phyloP scores from a whole-genome alignment of 2,329 filamentous ascomycete genomes.

The Fusarium duplospermum region DNA sequence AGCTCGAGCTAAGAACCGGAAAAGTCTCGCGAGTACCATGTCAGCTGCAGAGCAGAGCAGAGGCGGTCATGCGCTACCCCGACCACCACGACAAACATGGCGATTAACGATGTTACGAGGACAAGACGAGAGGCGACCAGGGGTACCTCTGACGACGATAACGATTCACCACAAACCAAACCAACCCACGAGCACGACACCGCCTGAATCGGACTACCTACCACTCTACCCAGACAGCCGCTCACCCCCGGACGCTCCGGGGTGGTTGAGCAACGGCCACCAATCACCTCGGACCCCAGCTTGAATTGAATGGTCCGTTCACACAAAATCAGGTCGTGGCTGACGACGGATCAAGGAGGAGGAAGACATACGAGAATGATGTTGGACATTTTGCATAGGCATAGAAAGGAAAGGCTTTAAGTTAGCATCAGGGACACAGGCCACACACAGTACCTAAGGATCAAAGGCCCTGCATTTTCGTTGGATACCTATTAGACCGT shows the following conservation, averaged over 20 bases:
- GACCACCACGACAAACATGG: slow-evolving; percentile 36
- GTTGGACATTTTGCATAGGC: slow-evolving; percentile 40
- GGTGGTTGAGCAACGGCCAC: slow-evolving; percentile 14
- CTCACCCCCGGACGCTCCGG: slow-evolving; percentile 20
- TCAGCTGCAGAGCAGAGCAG: slow-evolving; percentile 29
- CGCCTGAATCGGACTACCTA: slow-evolving; percentile 23
- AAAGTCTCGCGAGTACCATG: slow-evolving; percentile 19
- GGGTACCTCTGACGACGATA: slow-evolving; percentile 42
- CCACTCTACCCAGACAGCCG: slow-evolving; percentile 18
- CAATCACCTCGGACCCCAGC: slow-evolving; percentile 19
- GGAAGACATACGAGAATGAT: slow-evolving; percentile 40
- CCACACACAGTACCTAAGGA: slow-evolving; percentile 23
- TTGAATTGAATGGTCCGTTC: slow-evolving; percentile 13
- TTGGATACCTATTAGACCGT: slow-evolving; percentile 48
- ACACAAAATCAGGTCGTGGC: slow-evolving; percentile 9
- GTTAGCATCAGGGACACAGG: slow-evolving; percentile 31
- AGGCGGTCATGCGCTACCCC: slow-evolving; percentile 25
- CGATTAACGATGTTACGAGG: slow-evolving; percentile 43
- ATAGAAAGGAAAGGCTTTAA: slow-evolving; percentile 20
- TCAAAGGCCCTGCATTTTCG: slow-evolving; percentile 33
- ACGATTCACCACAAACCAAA: slow-evolving; percentile 39
- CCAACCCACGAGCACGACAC: slow-evolving; percentile 37
- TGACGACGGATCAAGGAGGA: slow-evolving; percentile 21
- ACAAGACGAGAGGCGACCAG: slow-evolving; percentile 35
- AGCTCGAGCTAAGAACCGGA: slow-evolving; percentile 34